Percentiles rank a stretch among this genome's conserved stretches.
Evolutionary conservation across 108 stramenopile genomes (phyloP).

Genomic region (Heterococcus sp.): DNA sequence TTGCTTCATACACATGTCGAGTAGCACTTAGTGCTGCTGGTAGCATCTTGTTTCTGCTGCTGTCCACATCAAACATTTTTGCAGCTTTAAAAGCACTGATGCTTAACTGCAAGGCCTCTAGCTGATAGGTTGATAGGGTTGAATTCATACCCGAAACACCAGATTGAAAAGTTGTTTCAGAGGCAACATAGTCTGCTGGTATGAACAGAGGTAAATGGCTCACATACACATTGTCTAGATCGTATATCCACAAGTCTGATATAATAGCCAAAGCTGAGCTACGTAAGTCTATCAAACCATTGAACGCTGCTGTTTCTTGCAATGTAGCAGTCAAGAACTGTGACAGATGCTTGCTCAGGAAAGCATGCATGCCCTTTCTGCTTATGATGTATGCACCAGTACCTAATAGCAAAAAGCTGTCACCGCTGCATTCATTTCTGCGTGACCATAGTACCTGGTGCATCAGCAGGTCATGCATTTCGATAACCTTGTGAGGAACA

Average conservation of each 20-base stretch:
- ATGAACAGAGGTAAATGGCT: neutral
- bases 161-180: too few species aligned
- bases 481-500: neutral
- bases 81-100: too few species aligned
- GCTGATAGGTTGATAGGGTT: too few species aligned
- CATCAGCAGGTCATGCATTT: neutral
- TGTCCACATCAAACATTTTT: too few species aligned
- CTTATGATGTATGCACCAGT: neutral
- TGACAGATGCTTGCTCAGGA: neutral
- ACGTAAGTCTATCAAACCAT: neutral
- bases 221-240: neutral
- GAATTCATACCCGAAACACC: too few species aligned
- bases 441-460: neutral
- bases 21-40: too few species aligned
- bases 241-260: neutral
- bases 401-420: neutral
- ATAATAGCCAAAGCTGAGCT: neutral
- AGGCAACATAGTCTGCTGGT: neutral
- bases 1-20: too few species aligned
- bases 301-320: neutral
- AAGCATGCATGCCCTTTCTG: neutral
- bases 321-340: neutral
- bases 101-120: too few species aligned
- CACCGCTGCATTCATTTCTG: neutral
- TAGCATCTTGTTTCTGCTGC: too few species aligned